A percentile compares a stretch with the other conserved stretches of the same genome.
Evolutionary conservation across 1,284 basidiomycete species (phyloP).

Genomic region (Wallemia ichthyophaga): DNA sequence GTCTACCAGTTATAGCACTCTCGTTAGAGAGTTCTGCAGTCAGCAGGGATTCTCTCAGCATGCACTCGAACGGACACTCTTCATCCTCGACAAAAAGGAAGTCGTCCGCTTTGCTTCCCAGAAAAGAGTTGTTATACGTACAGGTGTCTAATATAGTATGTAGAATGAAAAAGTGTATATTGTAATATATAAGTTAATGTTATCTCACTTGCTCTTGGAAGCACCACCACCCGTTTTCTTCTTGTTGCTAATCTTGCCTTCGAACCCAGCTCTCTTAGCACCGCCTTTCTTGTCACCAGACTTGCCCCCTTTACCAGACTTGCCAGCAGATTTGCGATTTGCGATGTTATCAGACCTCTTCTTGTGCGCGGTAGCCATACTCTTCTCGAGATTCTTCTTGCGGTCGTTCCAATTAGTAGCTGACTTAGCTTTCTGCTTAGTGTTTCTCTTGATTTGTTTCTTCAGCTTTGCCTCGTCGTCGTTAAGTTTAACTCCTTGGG

Average conservation of each 20-base stretch:
- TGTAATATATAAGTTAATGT: neutral
- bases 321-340: neutral
- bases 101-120: slow-evolving; percentile 45
- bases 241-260: neutral
- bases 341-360: neutral
- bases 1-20: slow-evolving; percentile 78
- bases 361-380: neutral
- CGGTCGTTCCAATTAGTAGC: neutral
- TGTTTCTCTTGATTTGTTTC: neutral
- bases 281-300: too few species aligned
- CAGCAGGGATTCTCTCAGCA: slow-evolving; percentile 72
- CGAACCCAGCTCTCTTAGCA: neutral
- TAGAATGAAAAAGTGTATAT: neutral
- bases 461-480: neutral
- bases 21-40: slow-evolving; percentile 82
- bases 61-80: slow-evolving; percentile 72
- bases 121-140: neutral
- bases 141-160: neutral
- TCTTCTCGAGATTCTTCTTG: neutral
- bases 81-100: slow-evolving; percentile 80
- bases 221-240: neutral
- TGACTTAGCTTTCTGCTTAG: neutral
- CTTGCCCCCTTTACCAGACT: too few species aligned
- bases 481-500: neutral
- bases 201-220: neutral